Conservation (phyloP, 2,329 filamentous ascomycete genomes). For the Tolypocladium amazonense region DNA sequence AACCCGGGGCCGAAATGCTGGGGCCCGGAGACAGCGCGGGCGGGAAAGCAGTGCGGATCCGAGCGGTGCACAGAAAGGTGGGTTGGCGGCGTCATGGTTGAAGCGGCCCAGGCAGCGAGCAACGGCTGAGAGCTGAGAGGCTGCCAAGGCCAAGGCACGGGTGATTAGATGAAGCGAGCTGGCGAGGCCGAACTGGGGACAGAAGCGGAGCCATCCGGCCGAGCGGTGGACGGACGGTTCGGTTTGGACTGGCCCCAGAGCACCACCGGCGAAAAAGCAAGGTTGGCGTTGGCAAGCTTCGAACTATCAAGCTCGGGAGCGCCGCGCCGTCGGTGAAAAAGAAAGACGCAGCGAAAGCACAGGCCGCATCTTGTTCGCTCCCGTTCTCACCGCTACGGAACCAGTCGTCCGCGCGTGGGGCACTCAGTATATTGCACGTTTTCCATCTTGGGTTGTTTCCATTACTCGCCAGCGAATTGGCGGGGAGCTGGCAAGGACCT, state of each 20-base stretch:
- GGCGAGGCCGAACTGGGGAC: not conserved
- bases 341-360: not conserved
- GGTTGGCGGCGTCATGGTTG: not conserved
- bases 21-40: not conserved
- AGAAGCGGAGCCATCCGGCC: no score
- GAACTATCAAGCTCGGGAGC: not conserved
- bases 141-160: not conserved
- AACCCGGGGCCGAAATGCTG: not conserved
- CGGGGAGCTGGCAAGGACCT: not conserved
- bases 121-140: not conserved
- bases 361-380: not conserved
- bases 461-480: not conserved
- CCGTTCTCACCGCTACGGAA: not conserved
- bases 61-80: not conserved
- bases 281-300: not conserved
- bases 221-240: no score
- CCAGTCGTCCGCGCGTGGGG: not conserved
- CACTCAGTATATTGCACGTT: not conserved
- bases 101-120: not conserved
- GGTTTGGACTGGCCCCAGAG: no score
- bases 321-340: not conserved
- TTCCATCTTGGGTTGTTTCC: not conserved
- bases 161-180: not conserved
- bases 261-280: not conserved
- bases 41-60: not conserved